These are phyloP conservation scores for Xanthoceras sorbifolium DNA, from an alignment of 345 rosid species.

Conservation along the genomic window DNA sequence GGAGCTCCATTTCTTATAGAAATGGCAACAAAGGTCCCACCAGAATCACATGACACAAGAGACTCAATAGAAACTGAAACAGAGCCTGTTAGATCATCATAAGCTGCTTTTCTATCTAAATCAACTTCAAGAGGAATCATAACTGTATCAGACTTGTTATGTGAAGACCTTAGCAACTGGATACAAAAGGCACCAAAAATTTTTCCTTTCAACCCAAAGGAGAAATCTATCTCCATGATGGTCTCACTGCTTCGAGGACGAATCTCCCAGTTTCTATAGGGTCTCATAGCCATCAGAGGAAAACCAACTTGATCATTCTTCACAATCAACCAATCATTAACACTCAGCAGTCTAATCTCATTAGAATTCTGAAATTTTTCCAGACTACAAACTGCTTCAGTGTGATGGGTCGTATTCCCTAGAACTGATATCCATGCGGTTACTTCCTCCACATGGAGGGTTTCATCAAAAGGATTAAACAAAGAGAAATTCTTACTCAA, in stretches of 20 bases:
- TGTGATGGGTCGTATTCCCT: constrained; percentile 42
- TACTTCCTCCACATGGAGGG: constrained; percentile 51
- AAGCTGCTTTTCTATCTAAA: constrained; percentile 30
- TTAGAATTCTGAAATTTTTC: constrained; percentile 31
- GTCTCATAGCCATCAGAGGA: constrained; percentile 52
- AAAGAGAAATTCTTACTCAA: constrained; percentile 56
- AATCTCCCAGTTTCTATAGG: constrained; percentile 57
- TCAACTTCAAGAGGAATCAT: constrained; percentile 61
- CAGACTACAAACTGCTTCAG: constrained; percentile 52
- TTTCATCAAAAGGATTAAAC: constrained; percentile 64
- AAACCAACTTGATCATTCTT: constrained; percentile 38
- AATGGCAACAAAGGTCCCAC: constrained; percentile 39
- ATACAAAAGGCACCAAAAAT: constrained; percentile 54
- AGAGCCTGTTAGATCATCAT: constrained; percentile 29
- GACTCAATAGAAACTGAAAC: constrained; percentile 48
- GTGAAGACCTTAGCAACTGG: constrained; percentile 51
- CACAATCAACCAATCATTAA: constrained; percentile 58
- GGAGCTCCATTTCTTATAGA: constrained; percentile 53
- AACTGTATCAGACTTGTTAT: constrained; percentile 43
- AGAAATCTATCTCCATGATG: constrained; percentile 55
- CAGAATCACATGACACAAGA: constrained; percentile 35
- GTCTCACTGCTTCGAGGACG: constrained; percentile 37
- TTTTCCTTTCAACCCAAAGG: constrained; percentile 46
- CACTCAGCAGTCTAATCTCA: constrained; percentile 27
- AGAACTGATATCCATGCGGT: constrained; percentile 53